Conservation (phyloP, 169 alveolate genomes). For the Eimeria praecox region DNA sequence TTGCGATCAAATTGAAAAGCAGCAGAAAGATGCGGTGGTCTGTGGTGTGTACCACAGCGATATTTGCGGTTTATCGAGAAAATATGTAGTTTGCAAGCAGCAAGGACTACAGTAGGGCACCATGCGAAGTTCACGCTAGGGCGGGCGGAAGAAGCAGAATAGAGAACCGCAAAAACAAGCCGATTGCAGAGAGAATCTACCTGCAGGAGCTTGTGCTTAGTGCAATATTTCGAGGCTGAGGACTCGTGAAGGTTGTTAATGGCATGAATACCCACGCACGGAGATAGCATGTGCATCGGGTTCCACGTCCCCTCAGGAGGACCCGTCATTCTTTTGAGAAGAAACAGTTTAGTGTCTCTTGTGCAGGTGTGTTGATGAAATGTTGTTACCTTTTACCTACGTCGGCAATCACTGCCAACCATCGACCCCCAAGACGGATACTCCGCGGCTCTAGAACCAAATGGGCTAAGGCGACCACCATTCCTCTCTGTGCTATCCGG, state of each 20-base stretch:
- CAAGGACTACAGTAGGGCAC: not conserved
- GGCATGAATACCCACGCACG: not conserved
- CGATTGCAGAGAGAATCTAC: not conserved
- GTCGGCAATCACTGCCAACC: slow-evolving; percentile 66
- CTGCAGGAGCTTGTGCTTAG: not conserved
- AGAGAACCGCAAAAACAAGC: not conserved
- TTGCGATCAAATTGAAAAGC: not conserved
- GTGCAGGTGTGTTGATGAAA: not conserved
- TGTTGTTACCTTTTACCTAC: slow-evolving; percentile 1
- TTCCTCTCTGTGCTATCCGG: not conserved
- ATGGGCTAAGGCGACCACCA: slow-evolving; percentile 46
- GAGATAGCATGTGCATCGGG: not conserved
- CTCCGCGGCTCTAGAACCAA: slow-evolving; percentile 22
- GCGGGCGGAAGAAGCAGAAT: not conserved
- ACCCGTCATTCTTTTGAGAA: not conserved
- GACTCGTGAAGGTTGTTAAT: not conserved
- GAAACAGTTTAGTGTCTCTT: not conserved
- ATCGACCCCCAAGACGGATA: slow-evolving; percentile 41
- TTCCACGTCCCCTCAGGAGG: not conserved
- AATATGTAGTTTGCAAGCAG: not conserved
- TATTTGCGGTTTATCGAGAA: not conserved
- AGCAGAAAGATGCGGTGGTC: not conserved
- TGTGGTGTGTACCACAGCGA: not conserved
- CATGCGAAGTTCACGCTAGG: not conserved
- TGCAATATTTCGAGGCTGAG: not conserved